Evolutionary conservation across 179 eudicot species (phyloP), one percentile per base, ranked within the genome.

Genomic region (Nepenthes alata): DNA sequence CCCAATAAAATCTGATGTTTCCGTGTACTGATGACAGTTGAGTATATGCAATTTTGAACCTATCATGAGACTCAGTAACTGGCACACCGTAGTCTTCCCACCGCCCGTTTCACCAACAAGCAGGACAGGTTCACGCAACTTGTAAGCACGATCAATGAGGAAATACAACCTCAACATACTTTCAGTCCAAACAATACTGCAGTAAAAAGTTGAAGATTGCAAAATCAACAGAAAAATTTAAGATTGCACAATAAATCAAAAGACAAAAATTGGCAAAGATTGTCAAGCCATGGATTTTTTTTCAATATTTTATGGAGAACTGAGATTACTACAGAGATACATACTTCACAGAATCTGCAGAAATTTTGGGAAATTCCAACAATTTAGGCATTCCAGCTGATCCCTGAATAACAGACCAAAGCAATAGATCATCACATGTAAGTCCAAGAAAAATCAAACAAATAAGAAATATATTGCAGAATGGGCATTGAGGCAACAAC

Each of bases 61-160:
- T 64, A 87, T 72, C 69, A 83, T 71, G 67, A 67, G 57, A 75
- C 98, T 90, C 62, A 93, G 80, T 71, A 90, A 60, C 75, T 90
- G 98, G 58, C 97, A 87, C 67, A 84, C 97, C 38, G 98, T 93
- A 3, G 98, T 93, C 75, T 93, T 93, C 68, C 98, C 98, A 59
- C 94, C 96, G 67, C 99, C 99, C 35, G 99, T 94, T 80, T 94
- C 99, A 61, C 99, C 99, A 47, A 94, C 85, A 72, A 94, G 95
- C 60, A 94, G 84, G 53, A 94, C 99, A 67, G 99, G 99, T 67
- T 94, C 99, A 62, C 89, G 88, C 79, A 90, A 73, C 79, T 71
- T 70, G 72, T 83, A 83, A 73, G 97, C 90, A 60, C 97, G 87
- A 63, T 90, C 82, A 35, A 94, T 78, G 56, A 94, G 93, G 65